Conservation (phyloP, 192 early-diverging fungal genomes). For the Spizellomyces punctatus region DNA sequence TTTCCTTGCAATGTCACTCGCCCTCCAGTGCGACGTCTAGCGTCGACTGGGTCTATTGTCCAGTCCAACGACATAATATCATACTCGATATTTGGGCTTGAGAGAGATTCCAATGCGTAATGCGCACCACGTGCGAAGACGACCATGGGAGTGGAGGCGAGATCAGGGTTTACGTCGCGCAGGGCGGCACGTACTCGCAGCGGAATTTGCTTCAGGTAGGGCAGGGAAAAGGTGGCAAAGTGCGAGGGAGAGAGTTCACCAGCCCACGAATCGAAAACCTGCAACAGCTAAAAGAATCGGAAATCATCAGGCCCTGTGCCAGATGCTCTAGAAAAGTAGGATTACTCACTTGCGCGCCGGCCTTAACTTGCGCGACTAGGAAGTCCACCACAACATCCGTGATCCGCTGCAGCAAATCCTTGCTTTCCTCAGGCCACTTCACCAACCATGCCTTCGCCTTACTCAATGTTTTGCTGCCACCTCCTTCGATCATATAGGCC, state of each 20-base stretch:
- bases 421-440: constrained; percentile 71
- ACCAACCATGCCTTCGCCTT: constrained; percentile 93
- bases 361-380: constrained; percentile 87
- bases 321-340: neutral
- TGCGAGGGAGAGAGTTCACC: constrained; percentile 84
- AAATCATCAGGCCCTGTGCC: neutral
- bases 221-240: constrained; percentile 84
- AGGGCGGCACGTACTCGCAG: constrained; percentile 68
- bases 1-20: constrained; percentile 88
- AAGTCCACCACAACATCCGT: constrained; percentile 86
- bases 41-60: constrained; percentile 74
- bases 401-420: constrained; percentile 75
- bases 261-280: constrained; percentile 98
- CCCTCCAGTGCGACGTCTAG: constrained; percentile 53
- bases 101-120: constrained; percentile 77
- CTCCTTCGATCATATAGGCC: constrained; percentile 99
- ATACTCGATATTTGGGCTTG: constrained; percentile 53
- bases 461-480: constrained; percentile 86
- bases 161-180: constrained; percentile 8
- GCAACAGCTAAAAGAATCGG: constrained; percentile 66
- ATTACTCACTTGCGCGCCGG: constrained; percentile 85
- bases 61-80: constrained; percentile 92
- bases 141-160: constrained; percentile 72
- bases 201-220: constrained; percentile 87
- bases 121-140: constrained; percentile 94